Percentiles rank a stretch among this genome's conserved stretches.
Conservation (phyloP, 805 yeast species). For the Metschnikowia santaceciliae region DNA sequence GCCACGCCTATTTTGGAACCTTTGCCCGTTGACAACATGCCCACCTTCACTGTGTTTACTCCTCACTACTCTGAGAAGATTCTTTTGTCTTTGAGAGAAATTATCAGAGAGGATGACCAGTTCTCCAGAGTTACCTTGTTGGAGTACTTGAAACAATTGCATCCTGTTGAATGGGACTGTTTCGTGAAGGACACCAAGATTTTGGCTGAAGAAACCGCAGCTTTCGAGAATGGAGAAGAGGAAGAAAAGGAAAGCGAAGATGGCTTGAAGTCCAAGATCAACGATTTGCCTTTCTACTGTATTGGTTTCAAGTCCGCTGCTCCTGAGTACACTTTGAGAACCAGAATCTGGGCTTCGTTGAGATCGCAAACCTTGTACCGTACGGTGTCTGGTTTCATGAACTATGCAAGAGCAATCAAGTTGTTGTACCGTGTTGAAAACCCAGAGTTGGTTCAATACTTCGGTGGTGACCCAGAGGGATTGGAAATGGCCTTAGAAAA, state of each 20-base stretch:
- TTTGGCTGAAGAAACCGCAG: constrained; percentile 66
- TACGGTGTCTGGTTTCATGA: constrained; percentile 46
- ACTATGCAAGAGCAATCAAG: constrained; percentile 45
- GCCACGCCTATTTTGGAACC: constrained; percentile 99
- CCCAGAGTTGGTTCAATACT: constrained; percentile 81
- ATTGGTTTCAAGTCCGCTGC: constrained; percentile 47
- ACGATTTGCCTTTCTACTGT: constrained; percentile 44
- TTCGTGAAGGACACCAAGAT: constrained; percentile 55
- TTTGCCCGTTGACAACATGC: constrained; percentile 98
- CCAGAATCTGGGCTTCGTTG: constrained; percentile 47
- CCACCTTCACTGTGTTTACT: constrained; percentile 89
- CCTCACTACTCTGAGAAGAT: constrained; percentile 89
- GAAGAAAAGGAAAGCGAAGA: constrained; percentile 48
- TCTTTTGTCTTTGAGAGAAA: constrained; percentile 68
- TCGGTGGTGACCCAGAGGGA: constrained; percentile 98
- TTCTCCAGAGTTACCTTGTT: constrained; percentile 52
- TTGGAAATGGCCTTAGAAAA: constrained; percentile 87
- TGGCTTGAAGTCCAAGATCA: constrained; percentile 76
- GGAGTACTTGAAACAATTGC: constrained; percentile 53
- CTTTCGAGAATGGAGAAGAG: constrained; percentile 56
- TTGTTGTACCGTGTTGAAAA: constrained; percentile 46
- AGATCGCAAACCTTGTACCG: constrained; percentile 46
- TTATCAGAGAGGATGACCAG: constrained; percentile 69
- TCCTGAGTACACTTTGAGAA: constrained; percentile 45
- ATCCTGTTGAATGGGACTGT: constrained; percentile 55